These are phyloP conservation scores for Candida parachauliodes DNA, from an alignment of 805 yeast genomes.

Conservation along the genomic window DNA sequence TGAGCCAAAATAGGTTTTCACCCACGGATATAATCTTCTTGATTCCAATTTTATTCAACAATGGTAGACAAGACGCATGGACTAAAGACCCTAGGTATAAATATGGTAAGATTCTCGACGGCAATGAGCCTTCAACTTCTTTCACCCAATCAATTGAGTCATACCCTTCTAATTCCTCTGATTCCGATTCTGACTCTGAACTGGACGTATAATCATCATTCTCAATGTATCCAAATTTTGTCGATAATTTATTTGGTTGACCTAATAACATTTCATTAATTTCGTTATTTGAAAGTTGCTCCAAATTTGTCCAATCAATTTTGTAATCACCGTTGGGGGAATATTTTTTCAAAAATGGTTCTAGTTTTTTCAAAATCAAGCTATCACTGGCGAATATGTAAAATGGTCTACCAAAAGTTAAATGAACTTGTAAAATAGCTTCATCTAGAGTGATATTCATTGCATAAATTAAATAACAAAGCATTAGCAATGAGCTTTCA, in stretches of 20 bases:
- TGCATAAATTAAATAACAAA: conserved; percentile 70
- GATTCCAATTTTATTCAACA: conserved; percentile 65
- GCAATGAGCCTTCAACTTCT: conserved; percentile 63
- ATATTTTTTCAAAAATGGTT: conserved; percentile 53
- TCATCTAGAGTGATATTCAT: conserved; percentile 58
- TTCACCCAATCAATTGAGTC: conserved; percentile 31
- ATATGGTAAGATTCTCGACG: conserved; percentile 80
- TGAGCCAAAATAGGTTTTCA: conserved; percentile 67
- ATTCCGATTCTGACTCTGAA: conserved; percentile 1
- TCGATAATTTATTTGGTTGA: conserved; percentile 9
- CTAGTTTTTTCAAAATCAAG: conserved; percentile 58
- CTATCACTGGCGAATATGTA: conserved; percentile 80
- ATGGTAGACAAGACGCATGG: conserved; percentile 72
- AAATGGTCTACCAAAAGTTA: conserved; percentile 68
- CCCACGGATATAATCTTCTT: conserved; percentile 82
- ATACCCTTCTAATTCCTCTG: conserved; percentile 4
- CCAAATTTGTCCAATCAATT: conserved; percentile 29
- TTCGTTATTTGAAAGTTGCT: conserved; percentile 25
- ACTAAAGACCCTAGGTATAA: conserved; percentile 78
- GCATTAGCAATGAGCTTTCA: conserved; percentile 73
- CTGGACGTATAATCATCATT: conserved; percentile 9
- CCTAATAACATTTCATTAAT: conserved; percentile 33
- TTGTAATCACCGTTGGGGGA: conserved; percentile 44
- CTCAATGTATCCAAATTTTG: conserved; percentile 27
- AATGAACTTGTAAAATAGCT: conserved; percentile 64